Evolutionary conservation across 345 rosid genomes (phyloP), one percentile per base, ranked within the genome.

Genomic region (Excoecaria agallocha): DNA sequence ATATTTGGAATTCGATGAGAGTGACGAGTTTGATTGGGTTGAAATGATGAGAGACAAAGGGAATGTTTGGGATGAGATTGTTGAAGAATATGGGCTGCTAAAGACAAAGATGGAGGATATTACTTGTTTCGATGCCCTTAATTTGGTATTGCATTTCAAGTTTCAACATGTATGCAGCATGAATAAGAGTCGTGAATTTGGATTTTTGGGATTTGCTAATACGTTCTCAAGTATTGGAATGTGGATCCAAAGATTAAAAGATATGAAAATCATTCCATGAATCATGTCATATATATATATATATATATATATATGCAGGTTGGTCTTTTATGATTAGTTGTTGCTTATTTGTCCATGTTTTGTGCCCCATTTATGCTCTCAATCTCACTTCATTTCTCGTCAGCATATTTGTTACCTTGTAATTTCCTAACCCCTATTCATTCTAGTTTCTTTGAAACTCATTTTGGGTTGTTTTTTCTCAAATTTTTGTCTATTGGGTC

Each of bases 121-220:
- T 2, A 56, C 83, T 6, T 77, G 85, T 64, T 49, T 66, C n/a
- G 78, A 49, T 3, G 84, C 85, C 0, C 60, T 84, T 2, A 5
- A 6, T 0, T 0, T 0, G 0, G 85, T 82, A 10, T 15, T 84
- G 46, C 60, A 79, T 67, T 79, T 82, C 11, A n/a, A 20, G 63
- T 74, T 84, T 38, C 86, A 85, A 72, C 85, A 81, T 61, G 85
- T 82, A 17, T 69, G 77, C 13, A 79, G 82, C 70, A 84, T 78
- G 91, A 84, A 73, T 13, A 83, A 86, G 79, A 77, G 89, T 57
- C 67, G 81, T 5, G 85, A 79, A 25, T 77, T 77, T 20, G 89
- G 87, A 52, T 82, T 87, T 68, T 24, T 50, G 0, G 84, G 82
- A 0, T 67, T 51, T 48, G 69, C 56, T 0, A 58, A 84, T 68